Evolutionary conservation across 345 rosid genomes (phyloP), one percentile per base, ranked within the genome.

Genomic region (Kandelia obovata): DNA sequence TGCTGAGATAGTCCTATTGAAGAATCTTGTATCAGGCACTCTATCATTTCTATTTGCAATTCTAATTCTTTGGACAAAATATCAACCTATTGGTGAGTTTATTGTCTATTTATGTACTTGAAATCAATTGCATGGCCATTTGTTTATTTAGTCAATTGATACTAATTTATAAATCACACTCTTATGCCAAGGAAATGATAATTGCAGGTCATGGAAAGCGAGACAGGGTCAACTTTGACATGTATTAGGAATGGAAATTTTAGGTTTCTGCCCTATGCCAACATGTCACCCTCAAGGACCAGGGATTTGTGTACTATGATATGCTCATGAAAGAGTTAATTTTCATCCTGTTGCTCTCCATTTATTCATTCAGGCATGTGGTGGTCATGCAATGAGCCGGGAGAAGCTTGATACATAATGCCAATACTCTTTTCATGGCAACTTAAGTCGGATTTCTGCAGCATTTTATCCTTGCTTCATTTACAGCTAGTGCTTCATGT

Each of bases 291-390:
- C 53, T 82, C 81, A 58, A 85, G 97, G 75, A 80, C 79, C 59
- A 73, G 52, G 73, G 92, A 91, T 74, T 79, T 93, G 69, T 93
- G 98, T 83, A 82, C 88, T 60, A 77, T 91, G 77, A 77, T 91
- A 66, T 90, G 95, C 87, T 82, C 88, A 16, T 72, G 60, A 71
- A 58, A 34, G 28, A 15, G 16, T 27, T 21, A 0, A 56, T 56
- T 21, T 56, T 25, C 28, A 27, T 23, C 15, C 13, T 15, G 15
- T 25, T 23, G 59, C 28, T 56, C 28, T 56, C 59, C 49, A 1
- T 56, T 56, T 28, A 21, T 56, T 55, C 28, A 21, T 27, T 56
- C 59, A 10, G 30, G 28, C 59, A 8, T 55, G 11, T 21, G 59
- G 59, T 26, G 49, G 49, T 55, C 8, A 55, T 23, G 27, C 28